Base-by-base conservation (phyloP, 192 early-diverging fungal species). In the Dissophora globulifera region DNA sequence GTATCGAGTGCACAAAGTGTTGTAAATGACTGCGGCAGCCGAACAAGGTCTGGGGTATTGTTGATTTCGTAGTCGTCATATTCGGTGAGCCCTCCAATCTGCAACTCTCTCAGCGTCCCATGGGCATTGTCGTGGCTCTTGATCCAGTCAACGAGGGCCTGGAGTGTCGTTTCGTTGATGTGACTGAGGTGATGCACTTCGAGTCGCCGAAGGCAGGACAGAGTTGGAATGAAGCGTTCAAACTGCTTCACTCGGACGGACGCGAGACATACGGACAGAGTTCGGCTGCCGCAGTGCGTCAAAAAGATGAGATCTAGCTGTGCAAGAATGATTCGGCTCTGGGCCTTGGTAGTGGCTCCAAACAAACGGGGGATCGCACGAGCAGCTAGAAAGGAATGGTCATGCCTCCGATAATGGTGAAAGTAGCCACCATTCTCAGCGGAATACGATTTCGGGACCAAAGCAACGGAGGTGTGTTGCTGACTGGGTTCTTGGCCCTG, bases 91-190 rank as follows among this genome's bases (percentile, higher is more conserved):
- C 64, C 72, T 7, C 72, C 72, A 11, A 76, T 53, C 22, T 48
- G 50, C 6, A 76, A 49, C 43, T 76, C 72, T 54, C 72, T 51
- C 6, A 76, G 30, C 16, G 72, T 76, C 0, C 72, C 72, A 20
- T 60, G 58, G 11, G 22, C 48, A 23, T 41, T 12, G 41, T 67
- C 53, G 23, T 76, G 72, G 4, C 20, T 26, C 25, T 46, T 45
- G 63, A 76, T 67, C 72, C 72, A 76, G 7, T 61, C 58, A 8
- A 67, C 58, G 16, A 76, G 46, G 1, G 31, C 63, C 2, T 54
- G 33, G 3, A 76, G 38, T 1, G 2, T 33, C 11, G 27, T 2
- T 12, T 58, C 52, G 2, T 40, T 47, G 32, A 76, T 54, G 13
- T 42, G n/a, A 12, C 58, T 30, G 50, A 75, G 40, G 32, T 56